Evolutionary conservation across 2,329 filamentous ascomycete species (phyloP), one percentile per base, ranked within the genome.

Genomic region (Sporothrix globosa): DNA sequence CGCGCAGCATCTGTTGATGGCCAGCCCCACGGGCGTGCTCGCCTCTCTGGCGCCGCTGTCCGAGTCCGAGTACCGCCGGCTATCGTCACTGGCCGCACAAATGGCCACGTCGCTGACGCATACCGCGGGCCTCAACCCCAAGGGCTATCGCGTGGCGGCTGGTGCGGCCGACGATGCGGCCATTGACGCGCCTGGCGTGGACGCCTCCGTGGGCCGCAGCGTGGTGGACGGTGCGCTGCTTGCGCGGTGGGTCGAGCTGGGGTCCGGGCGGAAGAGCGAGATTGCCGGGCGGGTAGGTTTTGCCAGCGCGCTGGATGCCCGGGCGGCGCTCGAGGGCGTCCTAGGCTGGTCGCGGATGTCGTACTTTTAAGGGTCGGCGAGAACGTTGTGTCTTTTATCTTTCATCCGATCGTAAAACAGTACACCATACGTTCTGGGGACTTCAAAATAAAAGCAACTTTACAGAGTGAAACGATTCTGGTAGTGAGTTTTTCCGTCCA

Each of bases 161-260:
- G 86, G 79, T 76, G 80, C 71, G 73, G 44, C 46, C 46, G 63
- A 19, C 44, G 27, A 66, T 21, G 21, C 82, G 72, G 71, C 79
- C 78, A 4, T 76, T 77, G n/a, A 56, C 39, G 24, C 77, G 6
- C 81, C 86, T 0, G 86, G 84, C 17, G 86, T 89, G 0, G 87
- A 89, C 67, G 84, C 83, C 70, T 86, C 81, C 74, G 86, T 85
- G 0, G 87, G 87, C 0, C 83, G 91, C 21, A 89, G 87, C 1
- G 86, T 96, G 67, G 85, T 97, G 4, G 94, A 97, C 77, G 93
- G 93, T 0, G 86, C 85, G n/a, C 77, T 97, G 53, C 79, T 97
- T 72, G 84, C 86, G 71, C 82, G 93, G 70, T 96, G 93, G 88
- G 85, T 87, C 53, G 92, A 96, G 80, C 79, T 97, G 73, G 87